Base-by-base conservation (phyloP, 108 stramenopile genomes). In the Parietichytrium sp. region DNA sequence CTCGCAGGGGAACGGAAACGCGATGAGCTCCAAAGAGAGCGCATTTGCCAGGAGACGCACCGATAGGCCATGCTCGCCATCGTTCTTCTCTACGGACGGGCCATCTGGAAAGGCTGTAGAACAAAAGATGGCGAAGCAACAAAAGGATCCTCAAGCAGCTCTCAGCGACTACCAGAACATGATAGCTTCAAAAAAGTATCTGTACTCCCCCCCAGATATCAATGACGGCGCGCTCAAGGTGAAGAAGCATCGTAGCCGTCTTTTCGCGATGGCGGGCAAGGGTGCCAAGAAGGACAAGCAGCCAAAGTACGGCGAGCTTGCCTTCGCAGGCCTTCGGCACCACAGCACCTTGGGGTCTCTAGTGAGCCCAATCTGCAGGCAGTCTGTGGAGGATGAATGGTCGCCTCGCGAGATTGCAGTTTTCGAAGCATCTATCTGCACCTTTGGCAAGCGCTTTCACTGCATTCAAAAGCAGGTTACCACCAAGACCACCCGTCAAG, bases 391-490 rank as follows among this genome's bases (percentile, higher is more conserved):
- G 48, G 96, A 97, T 85, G 83, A 86, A 54, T 97, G 96, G 96
- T 84, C 82, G 54, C 94, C 95, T 2, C 88, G 89, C 61, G 95
- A 97, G 83, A 90, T 95, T 38, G 87, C 92, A 29, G 33, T 92
- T 2, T 97, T 97, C 82, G 94, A 97, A 55, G 93, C 91, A 45
- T 84, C 89, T 36, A 54, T 97, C 79, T 81, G 89, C 23, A 81
- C 93, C 20, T 85, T 92, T 54, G 96, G 96, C 20, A 97, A 97
- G 72, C 20, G 88, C 10, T 95, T 95, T 80, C 88, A 94, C 78
- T 25, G 55, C 26, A 80, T 95, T 7, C 85, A 88, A 52, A 87
- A 90, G 78, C 36, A 83, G 47, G 88, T 95, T 1, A 85, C 85
- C 33, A 93, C 93, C 42, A 98, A 98, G 83, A 85, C 81, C 42